A percentile compares a stretch with the other conserved stretches of the same genome.
Conservation (phyloP, 2,329 filamentous ascomycete species). For the Celoporthe dispersa region DNA sequence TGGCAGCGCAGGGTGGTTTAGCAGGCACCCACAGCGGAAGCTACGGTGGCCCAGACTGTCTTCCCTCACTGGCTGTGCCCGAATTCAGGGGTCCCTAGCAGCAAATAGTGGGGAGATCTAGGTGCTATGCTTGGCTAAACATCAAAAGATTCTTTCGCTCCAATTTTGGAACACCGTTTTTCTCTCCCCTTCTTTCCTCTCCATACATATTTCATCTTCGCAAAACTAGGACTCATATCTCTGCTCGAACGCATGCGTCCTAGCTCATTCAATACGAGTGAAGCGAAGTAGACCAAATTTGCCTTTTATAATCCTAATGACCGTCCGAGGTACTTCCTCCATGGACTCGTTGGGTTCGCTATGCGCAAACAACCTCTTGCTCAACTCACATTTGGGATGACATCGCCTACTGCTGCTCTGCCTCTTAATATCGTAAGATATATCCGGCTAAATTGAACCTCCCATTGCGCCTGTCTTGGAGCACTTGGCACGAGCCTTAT, state of each 20-base stretch:
- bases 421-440: background rate
- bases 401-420: background rate
- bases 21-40: constrained; percentile 7
- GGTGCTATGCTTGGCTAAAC: background rate
- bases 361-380: constrained; percentile 21
- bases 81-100: background rate
- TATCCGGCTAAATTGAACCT: constrained; percentile 23
- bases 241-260: constrained; percentile 37
- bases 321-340: constrained; percentile 24
- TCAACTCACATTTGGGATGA: background rate
- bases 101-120: constrained; percentile 2
- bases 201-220: constrained; percentile 55
- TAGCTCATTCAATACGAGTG: constrained; percentile 26
- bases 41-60: constrained; percentile 11
- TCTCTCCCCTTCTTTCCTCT: constrained; percentile 42
- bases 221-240: constrained; percentile 38
- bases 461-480: constrained; percentile 14
- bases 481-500: background rate
- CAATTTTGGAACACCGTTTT: background rate
- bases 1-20: background rate
- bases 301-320: constrained; percentile 31
- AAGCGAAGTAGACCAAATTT: constrained; percentile 28
- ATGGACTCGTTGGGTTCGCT: constrained; percentile 33
- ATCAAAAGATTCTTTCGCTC: constrained; percentile 7
- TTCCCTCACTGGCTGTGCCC: constrained; percentile 5